phyloP scores from a whole-genome alignment of 1,284 basidiomycete species.

The Irpex lacteus region DNA sequence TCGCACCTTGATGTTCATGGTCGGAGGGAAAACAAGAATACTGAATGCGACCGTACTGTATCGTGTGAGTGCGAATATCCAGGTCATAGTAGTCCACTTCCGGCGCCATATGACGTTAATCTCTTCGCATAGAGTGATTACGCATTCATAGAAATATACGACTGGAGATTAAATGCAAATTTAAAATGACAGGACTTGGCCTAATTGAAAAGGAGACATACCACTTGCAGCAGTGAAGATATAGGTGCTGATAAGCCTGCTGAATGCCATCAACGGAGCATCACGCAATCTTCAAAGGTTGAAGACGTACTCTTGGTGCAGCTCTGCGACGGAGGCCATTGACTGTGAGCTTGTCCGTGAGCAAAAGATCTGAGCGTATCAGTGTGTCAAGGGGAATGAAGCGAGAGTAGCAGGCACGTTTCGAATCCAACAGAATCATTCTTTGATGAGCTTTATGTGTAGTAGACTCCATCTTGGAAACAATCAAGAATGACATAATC shows the following conservation, averaged over 20 bases:
- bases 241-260: background rate
- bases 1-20: background rate
- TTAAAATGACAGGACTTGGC: background rate
- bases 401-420: too few species aligned
- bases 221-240: background rate
- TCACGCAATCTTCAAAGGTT: too few species aligned
- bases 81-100: background rate
- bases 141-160: background rate
- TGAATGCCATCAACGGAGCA: too few species aligned
- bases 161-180: background rate
- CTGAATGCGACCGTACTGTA: background rate
- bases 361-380: too few species aligned
- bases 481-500: too few species aligned
- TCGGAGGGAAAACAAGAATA: background rate
- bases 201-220: background rate
- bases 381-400: too few species aligned
- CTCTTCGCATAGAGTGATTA: background rate
- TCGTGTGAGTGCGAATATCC: background rate
- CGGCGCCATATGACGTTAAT: background rate
- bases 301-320: too few species aligned
- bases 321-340: too few species aligned
- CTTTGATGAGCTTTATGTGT: too few species aligned
- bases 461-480: too few species aligned
- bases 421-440: too few species aligned
- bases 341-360: too few species aligned